Evolutionary conservation across 306 rosid species (phyloP), one percentile per base, ranked within the genome.

Genomic region (Cucurbita moschata): DNA sequence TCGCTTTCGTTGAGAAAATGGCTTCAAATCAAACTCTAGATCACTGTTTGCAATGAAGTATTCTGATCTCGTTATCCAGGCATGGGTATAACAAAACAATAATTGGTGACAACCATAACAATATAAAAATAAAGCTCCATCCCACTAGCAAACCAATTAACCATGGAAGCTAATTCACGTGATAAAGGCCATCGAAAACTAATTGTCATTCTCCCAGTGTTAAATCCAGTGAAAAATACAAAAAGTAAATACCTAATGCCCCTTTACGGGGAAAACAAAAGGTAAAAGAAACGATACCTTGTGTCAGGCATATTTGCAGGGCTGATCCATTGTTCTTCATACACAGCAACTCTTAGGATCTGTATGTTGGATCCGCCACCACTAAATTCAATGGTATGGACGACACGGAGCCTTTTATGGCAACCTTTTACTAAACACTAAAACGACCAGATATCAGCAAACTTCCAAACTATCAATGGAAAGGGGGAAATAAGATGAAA

Each of bases 341-440:
- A 90, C 19, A 86, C 81, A 4, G 92, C 96, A 56, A 90, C 92
- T 82, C 98, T 88, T 90, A 94, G 72, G 75, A 94, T 94, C 80
- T 88, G 98, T 77, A 94, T 89, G 82, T 90, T 84, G 6, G 97
- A 84, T 77, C 97, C 98, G 19, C 97, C 92, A 40, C 88, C 77
- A 50, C 42, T 82, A 82, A 94, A 90, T 77, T 94, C 97, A 77
- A 94, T 89, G 42, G 97, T 94, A 56, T 90, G 98, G 77, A 94
- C 83, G 15, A 94, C 78, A 12, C 97, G 94, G 52, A 94, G 85
- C 79, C 98, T 87, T 88, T 79, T 89, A 83, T 94, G 98, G 81
- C 97, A 89, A 73, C 98, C 97, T 84, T 90, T 94, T 50, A 93
- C 98, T 82, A 94, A 87, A 75, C 97, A 90, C 97, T 94, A 55